Evolutionary conservation across 2,329 filamentous ascomycete species (phyloP).

Genomic region (Aspergillus sergii): DNA sequence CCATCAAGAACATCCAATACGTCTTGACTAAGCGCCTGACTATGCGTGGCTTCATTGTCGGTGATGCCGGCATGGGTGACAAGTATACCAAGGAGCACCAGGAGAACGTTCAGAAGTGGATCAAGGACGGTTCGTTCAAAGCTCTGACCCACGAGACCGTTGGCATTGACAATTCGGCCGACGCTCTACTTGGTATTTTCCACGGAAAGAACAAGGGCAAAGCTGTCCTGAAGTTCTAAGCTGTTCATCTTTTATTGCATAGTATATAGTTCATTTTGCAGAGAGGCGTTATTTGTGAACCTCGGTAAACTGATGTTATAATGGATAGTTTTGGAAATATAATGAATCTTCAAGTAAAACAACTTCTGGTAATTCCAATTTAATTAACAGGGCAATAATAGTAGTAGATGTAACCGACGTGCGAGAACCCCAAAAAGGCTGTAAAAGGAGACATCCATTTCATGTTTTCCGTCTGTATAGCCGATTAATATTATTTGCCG

Average conservation of each 20-base stretch:
- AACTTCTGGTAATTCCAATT: not conserved
- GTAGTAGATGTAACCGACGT: not conserved
- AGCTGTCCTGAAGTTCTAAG: slow-evolving; percentile 71
- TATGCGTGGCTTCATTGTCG: slow-evolving; percentile 76
- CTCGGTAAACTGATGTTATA: slow-evolving; percentile 7
- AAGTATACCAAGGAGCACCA: slow-evolving; percentile 72
- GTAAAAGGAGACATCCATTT: not conserved
- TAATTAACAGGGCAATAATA: not conserved
- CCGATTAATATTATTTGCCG: slow-evolving; percentile 12
- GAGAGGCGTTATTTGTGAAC: not conserved
- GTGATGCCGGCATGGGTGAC: slow-evolving; percentile 65
- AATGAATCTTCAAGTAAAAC: not conserved
- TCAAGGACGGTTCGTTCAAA: slow-evolving; percentile 75
- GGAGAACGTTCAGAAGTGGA: slow-evolving; percentile 74
- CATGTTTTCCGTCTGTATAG: not conserved
- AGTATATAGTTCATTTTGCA: slow-evolving; percentile 14
- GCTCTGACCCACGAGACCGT: slow-evolving; percentile 68
- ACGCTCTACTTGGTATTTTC: slow-evolving; percentile 75
- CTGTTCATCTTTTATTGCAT: not conserved
- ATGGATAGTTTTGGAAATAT: not conserved
- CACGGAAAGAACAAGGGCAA: slow-evolving; percentile 84
- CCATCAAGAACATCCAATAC: slow-evolving; percentile 66
- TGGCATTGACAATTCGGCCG: slow-evolving; percentile 75
- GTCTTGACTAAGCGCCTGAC: slow-evolving; percentile 68
- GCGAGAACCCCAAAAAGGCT: not conserved